Conservation (phyloP, 163 green algal genomes). For the Smithsoniella earleae region DNA sequence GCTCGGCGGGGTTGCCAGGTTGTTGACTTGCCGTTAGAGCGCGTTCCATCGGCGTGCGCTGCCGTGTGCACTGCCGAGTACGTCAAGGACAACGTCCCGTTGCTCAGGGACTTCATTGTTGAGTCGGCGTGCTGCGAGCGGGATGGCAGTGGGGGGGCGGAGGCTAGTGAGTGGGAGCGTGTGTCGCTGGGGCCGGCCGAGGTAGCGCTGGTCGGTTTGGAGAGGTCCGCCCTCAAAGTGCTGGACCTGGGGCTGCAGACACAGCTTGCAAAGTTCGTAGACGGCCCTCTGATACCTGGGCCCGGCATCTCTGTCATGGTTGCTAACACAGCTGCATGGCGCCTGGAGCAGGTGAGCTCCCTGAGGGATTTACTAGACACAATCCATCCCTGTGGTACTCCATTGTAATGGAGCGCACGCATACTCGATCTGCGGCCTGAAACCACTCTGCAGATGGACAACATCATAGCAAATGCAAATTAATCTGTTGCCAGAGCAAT, state of each 20-base stretch:
- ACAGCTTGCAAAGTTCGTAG: not conserved
- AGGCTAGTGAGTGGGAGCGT: not conserved
- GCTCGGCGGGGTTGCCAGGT: not conserved
- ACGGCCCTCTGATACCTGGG: not conserved
- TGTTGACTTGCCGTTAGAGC: not conserved
- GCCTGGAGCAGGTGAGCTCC: not conserved
- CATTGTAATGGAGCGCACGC: too few species aligned
- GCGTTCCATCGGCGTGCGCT: not conserved
- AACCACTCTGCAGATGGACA: too few species aligned
- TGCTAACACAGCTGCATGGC: not conserved
- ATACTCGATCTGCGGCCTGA: too few species aligned
- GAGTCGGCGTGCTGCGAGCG: not conserved
- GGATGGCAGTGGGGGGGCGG: too few species aligned
- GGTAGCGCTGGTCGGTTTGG: not conserved
- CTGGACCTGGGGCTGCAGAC: conserved; percentile 17
- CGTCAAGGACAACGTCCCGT: not conserved
- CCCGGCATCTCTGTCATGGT: not conserved
- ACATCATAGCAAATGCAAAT: too few species aligned
- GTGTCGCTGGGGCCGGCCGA: not conserved
- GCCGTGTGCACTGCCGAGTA: not conserved
- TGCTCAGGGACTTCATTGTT: not conserved
- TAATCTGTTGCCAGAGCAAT: too few species aligned
- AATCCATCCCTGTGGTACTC: too few species aligned
- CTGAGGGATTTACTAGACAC: too few species aligned
- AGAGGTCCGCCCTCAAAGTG: not conserved